Percentiles rank a stretch among this genome's conserved stretches.
Evolutionary conservation across 371 early-diverging fungal species (phyloP).

Genomic region (Mucor saturninus): DNA sequence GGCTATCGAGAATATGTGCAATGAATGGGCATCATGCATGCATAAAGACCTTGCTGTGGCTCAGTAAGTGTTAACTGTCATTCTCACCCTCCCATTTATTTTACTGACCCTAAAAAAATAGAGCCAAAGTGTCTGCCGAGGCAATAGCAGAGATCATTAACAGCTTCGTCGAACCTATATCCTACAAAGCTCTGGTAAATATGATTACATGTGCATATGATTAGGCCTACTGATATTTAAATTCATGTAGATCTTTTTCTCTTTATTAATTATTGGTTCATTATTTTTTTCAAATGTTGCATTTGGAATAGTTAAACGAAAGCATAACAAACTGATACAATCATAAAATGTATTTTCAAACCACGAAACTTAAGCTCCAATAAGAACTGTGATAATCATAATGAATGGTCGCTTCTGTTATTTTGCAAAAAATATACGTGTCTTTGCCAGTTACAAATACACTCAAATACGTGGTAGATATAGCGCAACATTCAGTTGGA

Average conservation of each 20-base stretch:
- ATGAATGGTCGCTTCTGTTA: too few species aligned
- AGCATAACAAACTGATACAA: neutral
- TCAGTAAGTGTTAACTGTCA: conserved; percentile 32
- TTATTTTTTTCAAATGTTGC: conserved; percentile 23
- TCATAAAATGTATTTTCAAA: too few species aligned
- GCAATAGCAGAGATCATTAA: conserved; percentile 82
- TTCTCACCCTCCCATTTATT: neutral
- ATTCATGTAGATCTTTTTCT: conserved; percentile 6
- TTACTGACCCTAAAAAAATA: conserved; percentile 10
- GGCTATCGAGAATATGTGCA: conserved; percentile 76
- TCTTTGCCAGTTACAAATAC: too few species aligned
- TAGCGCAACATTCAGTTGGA: too few species aligned
- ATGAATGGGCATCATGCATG: conserved; percentile 84
- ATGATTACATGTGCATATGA: neutral
- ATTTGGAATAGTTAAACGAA: conserved; percentile 15
- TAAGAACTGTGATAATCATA: too few species aligned
- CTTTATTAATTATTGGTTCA: conserved; percentile 7
- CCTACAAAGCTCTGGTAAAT: conserved; percentile 77
- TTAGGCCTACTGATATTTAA: neutral
- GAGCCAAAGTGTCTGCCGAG: conserved; percentile 76
- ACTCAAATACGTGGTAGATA: too few species aligned
- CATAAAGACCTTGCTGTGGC: conserved; percentile 70
- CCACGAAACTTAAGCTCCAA: too few species aligned
- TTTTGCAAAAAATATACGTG: too few species aligned
- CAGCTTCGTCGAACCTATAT: conserved; percentile 81